Evolutionary conservation across 1,284 basidiomycete genomes (phyloP), one percentile per base, ranked within the genome.

Genomic region (Leccinum pseudoinsigne): DNA sequence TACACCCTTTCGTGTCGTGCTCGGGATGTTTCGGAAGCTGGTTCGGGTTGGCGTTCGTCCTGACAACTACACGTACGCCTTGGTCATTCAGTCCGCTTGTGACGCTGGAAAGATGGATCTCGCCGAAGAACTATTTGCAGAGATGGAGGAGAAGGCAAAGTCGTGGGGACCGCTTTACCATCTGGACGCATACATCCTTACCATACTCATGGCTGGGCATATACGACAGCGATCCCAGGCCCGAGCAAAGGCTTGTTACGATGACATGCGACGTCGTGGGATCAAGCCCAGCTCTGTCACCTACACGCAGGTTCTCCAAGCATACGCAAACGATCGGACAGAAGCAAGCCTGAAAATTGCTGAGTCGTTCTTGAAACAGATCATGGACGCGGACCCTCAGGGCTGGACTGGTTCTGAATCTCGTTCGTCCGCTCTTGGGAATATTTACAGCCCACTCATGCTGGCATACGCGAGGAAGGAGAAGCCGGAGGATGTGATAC

Each of bases 131-230:
- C 79, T 97, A 18, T 91, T 92, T 70, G 74, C 77, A 34, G 84
- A 91, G 72, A 86, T 95, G 84, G 86, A 89, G 66, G 68, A 72
- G 14, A 71, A 80, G 14, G 68, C 80, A 53, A 67, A 61, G 53
- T 67, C 76, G 4, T 74, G 76, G 68, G 70, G 78, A 50, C 74
- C 76, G n/a, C 72, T 79, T 45, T 63, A 85, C 28, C 71, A 79
- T 55, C 72, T 87, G 62, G 85, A 84, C 64, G 78, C 80, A 50
- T 90, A 88, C 71, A 81, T 90, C 57, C 84, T 94, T 67, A 94
- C 94, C n/a, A 90, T 94, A 72, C 79, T 98, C 68, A 90, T 98
- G 78, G 83, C 87, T 18, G 93, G 89, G 1, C 90, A 89, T 72
- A 79, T 97, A 55, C 86, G 88, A 18, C 68, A 72, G 0, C 84